These are phyloP conservation scores for Alternaria incomplexa DNA, from an alignment of 2,329 filamentous ascomycete genomes.

Conservation along the genomic window DNA sequence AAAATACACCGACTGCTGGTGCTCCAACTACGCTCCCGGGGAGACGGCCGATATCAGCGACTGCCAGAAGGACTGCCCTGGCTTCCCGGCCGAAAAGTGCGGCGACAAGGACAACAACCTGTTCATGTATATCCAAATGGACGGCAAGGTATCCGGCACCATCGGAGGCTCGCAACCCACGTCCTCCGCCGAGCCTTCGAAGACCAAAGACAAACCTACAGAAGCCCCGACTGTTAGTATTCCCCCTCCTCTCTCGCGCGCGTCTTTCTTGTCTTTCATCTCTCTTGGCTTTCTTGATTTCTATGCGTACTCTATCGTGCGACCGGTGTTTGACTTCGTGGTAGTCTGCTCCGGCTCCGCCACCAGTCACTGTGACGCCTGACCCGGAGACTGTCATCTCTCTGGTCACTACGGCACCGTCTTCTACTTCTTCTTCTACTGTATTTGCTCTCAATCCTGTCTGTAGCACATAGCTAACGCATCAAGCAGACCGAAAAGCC, in stretches of 20 bases:
- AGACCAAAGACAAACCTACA: conserved; percentile 19
- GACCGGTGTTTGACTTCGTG: conserved; percentile 40
- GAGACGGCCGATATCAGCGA: conserved; percentile 46
- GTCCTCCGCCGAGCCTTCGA: conserved; percentile 25
- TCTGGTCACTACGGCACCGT: conserved; percentile 33
- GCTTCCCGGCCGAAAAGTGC: conserved; percentile 70
- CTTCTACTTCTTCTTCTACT: conserved; percentile 19
- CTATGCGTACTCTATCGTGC: conserved; percentile 2
- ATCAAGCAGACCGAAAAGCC: conserved; percentile 11
- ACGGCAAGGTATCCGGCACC: conserved; percentile 64
- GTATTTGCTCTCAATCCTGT: conserved; percentile 22
- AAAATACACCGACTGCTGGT: conserved; percentile 73
- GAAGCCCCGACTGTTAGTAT: conserved; percentile 38
- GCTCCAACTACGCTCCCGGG: conserved; percentile 70
- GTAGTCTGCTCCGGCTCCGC: conserved; percentile 43
- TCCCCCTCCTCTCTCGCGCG: conserved; percentile 25
- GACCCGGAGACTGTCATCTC: conserved; percentile 33
- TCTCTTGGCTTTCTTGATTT: neutral
- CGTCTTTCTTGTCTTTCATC: conserved; percentile 6
- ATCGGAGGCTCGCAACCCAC: conserved; percentile 45
- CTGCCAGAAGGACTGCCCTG: conserved; percentile 69
- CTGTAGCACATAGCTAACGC: conserved; percentile 16
- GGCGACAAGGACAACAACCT: conserved; percentile 61
- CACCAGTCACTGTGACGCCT: conserved; percentile 30
- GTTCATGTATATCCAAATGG: conserved; percentile 68